Evolutionary conservation across 345 rosid species (phyloP).

Genomic region (Corchorus olitorius): DNA sequence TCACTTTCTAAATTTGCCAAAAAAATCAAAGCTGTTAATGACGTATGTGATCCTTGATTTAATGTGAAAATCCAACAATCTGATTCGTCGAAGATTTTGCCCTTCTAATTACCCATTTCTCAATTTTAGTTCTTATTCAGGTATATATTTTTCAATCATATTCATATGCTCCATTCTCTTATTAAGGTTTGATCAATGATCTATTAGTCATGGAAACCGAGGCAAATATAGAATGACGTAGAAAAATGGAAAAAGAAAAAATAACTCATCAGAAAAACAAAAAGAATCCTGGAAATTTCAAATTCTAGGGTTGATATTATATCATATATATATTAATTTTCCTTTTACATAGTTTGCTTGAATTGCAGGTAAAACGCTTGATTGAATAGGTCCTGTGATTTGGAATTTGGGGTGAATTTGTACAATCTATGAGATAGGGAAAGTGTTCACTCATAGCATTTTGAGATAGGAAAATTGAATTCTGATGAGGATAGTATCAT

Average conservation of each 20-base stretch:
- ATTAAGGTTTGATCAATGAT: not conserved
- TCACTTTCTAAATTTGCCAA: not conserved
- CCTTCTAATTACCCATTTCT: not conserved
- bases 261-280: not conserved
- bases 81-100: not conserved
- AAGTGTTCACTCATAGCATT: not conserved
- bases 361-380: not conserved
- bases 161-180: not conserved
- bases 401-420: not conserved
- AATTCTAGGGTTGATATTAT: not conserved
- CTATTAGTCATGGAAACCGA: not conserved
- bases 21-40: constrained; percentile 6
- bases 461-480: not conserved
- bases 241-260: not conserved
- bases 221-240: not conserved
- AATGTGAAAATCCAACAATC: not conserved
- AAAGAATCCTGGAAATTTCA: not conserved
- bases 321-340: not conserved
- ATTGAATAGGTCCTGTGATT: not conserved
- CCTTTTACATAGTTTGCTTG: not conserved
- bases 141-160: not conserved
- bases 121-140: constrained; percentile 14
- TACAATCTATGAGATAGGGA: not conserved
- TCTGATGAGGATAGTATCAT: not conserved
- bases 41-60: constrained; percentile 2